Evolutionary conservation across 345 rosid genomes (phyloP).

Genomic region (Chamaenerion angustifolium): DNA sequence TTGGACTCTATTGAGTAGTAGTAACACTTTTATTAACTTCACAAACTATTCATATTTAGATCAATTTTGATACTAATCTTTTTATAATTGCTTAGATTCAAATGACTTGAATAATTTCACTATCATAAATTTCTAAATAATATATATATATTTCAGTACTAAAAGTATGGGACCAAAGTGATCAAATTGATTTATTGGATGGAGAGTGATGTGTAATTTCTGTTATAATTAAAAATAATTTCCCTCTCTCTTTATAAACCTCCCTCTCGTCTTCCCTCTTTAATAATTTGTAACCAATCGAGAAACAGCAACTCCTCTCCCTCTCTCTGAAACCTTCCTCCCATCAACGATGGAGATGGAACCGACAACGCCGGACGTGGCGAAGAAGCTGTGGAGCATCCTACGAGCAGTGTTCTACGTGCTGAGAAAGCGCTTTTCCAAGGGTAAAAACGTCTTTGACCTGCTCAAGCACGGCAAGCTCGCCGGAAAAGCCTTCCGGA

Average conservation of each 20-base stretch:
- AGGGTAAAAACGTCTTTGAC: constrained; percentile 45
- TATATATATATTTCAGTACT: too few species aligned
- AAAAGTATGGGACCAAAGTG: too few species aligned
- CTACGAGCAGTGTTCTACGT: constrained; percentile 33
- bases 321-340: constrained; percentile 7
- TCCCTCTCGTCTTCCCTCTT: constrained; percentile 7
- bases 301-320: background rate
- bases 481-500: constrained; percentile 43
- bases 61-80: too few species aligned
- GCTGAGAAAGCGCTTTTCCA: constrained; percentile 37
- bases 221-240: constrained; percentile 11
- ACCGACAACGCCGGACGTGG: constrained; percentile 26
- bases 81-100: too few species aligned
- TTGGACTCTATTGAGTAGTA: too few species aligned
- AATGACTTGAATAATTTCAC: too few species aligned
- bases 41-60: too few species aligned
- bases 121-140: too few species aligned
- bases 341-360: constrained; percentile 26
- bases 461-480: constrained; percentile 42
- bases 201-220: too few species aligned
- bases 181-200: too few species aligned
- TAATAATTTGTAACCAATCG: background rate
- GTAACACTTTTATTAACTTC: too few species aligned
- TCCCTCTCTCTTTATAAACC: constrained; percentile 35
- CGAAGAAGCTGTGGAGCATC: constrained; percentile 47